Evolutionary conservation across 139 green algal species (phyloP).

Genomic region (Tetradesmus lagerheimii): DNA sequence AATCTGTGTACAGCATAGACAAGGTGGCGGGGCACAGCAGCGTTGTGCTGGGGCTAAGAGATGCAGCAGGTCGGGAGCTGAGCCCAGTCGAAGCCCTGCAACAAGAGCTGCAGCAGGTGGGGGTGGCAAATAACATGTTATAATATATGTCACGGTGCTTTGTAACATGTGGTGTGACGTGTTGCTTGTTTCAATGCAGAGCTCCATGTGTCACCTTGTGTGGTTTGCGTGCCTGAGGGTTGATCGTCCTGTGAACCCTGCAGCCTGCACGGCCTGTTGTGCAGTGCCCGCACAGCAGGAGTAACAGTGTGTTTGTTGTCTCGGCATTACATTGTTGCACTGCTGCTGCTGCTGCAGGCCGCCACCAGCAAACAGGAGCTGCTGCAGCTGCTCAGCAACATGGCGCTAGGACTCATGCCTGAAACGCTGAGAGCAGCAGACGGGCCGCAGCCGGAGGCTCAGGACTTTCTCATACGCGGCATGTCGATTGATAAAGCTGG

Average conservation of each 20-base stretch:
- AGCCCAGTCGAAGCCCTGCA: constrained; percentile 57
- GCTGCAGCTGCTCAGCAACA: constrained; percentile 40
- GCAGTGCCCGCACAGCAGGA: not conserved
- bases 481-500: constrained; percentile 35
- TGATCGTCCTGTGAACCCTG: too few species aligned
- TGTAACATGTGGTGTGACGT: too few species aligned
- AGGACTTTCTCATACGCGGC: constrained; percentile 47
- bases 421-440: constrained; percentile 13
- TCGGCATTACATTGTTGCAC: not conserved
- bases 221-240: too few species aligned
- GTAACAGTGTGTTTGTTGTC: not conserved
- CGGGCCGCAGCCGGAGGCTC: not conserved
- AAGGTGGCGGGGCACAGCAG: constrained; percentile 5
- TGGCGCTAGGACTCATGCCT: constrained; percentile 34
- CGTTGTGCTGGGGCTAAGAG: constrained; percentile 26
- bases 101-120: constrained; percentile 48
- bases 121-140: not conserved
- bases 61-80: not conserved
- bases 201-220: too few species aligned
- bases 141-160: too few species aligned
- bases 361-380: constrained; percentile 23
- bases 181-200: too few species aligned
- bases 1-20: constrained; percentile 21
- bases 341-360: constrained; percentile 26
- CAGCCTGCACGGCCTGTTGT: too few species aligned